These are phyloP conservation scores for Claviceps sp. DNA, from an alignment of 2,329 filamentous ascomycete genomes.

Conservation along the genomic window DNA sequence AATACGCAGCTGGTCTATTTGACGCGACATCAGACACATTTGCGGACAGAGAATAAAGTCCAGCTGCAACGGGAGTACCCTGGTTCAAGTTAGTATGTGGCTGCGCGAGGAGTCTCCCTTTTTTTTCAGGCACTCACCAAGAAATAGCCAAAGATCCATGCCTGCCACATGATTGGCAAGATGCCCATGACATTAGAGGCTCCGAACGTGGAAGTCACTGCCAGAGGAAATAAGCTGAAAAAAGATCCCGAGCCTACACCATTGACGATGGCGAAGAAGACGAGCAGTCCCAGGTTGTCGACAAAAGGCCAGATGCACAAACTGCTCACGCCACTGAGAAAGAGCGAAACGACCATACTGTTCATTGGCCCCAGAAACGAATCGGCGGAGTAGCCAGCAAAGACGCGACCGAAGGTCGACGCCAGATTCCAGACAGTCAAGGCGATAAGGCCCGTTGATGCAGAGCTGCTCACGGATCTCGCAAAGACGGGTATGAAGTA, in stretches of 20 bases:
- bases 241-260: conserved; percentile 17
- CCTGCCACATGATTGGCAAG: conserved; percentile 15
- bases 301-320: conserved; percentile 16
- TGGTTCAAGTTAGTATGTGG: conserved; percentile 4
- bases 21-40: conserved; percentile 6
- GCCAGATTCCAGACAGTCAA: conserved; percentile 16
- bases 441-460: conserved; percentile 10
- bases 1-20: conserved; percentile 16
- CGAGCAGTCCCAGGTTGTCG: conserved; percentile 11
- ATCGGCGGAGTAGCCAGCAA: conserved; percentile 14
- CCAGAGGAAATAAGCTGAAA: conserved; percentile 15
- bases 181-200: conserved; percentile 13
- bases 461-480: conserved; percentile 11
- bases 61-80: conserved; percentile 16
- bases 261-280: conserved; percentile 14
- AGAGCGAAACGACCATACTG: conserved; percentile 13
- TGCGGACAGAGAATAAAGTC: conserved; percentile 13
- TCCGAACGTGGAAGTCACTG: conserved; percentile 12
- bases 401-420: conserved; percentile 14
- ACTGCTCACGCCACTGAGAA: conserved; percentile 13
- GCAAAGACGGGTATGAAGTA: conserved; percentile 18
- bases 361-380: conserved; percentile 15
- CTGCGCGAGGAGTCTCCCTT: not conserved
- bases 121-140: conserved; percentile 9
- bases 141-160: conserved; percentile 17